Base-by-base conservation (phyloP, 768 basidiomycete species). In the Termitomyces titanicus region DNA sequence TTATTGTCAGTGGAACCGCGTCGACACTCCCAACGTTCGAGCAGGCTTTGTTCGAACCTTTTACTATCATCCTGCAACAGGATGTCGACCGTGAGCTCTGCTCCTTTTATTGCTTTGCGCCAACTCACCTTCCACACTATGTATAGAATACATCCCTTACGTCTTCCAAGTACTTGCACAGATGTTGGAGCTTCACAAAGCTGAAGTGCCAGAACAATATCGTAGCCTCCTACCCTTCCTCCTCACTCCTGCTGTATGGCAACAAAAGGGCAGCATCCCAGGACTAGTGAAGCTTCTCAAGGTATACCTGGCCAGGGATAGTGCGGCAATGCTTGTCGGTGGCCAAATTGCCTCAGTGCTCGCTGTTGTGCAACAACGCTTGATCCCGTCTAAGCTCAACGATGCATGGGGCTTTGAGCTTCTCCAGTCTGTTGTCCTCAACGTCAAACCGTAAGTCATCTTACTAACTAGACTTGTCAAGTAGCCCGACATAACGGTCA, bases 111-210 rank as follows among this genome's bases (percentile, higher is more conserved):
- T 25, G 59, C 20, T 54, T n/a, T 33, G 45, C 13, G 44, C 34
- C 29, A 12, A 33, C 38, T n/a, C 34, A 38, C 12, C 9, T 22
- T 3, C 69, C 3, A 39, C 12, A 39, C 1, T 1, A 52, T 13
- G 3, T 12, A 15, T 17, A 94, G 96, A 98, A 74, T 98, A 97
- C 66, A 87, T 98, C 45, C 96, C 97, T 4, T 99, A 97, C 68
- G 89, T 91, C 52, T 98, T 98, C 79, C 97, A 99, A 66, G 82
- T 99, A 61, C 84, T 98, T 43, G 89, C 94, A 0, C 97, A 98
- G 65, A 94, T 99, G 80, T 86, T 99, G 29, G 89, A 94, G 59
- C 73, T 92, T 3, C 94, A 96, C 61, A 72, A 68, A 2, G 64
- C 69, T 2, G 75, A 78, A 7, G 76, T 95, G 2, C 94, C 96